These are phyloP conservation scores for Alternaria panax DNA, from an alignment of 2,329 filamentous ascomycete species.

Conservation along the genomic window DNA sequence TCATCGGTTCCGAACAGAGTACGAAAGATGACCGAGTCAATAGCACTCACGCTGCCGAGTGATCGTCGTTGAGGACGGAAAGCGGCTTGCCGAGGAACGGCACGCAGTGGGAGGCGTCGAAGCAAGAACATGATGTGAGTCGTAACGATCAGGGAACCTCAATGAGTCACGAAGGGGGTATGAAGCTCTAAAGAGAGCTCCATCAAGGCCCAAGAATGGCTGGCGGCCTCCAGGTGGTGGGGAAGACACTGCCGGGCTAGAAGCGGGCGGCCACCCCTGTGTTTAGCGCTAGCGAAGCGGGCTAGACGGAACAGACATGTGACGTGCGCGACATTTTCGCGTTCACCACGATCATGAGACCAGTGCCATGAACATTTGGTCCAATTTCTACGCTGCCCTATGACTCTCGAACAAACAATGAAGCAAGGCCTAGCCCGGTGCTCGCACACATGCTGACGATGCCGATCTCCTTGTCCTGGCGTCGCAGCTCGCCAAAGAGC, in stretches of 20 bases:
- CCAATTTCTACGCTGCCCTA: constrained; percentile 4
- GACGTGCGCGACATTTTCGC: background rate
- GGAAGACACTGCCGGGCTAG: constrained; percentile 25
- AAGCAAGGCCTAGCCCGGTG: constrained; percentile 43
- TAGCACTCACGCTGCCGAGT: constrained; percentile 46
- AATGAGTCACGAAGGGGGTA: constrained; percentile 11
- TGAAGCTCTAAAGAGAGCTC: constrained; percentile 13
- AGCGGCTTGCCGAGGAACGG: constrained; percentile 23
- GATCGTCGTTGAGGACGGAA: constrained; percentile 29
- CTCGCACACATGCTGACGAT: constrained; percentile 84
- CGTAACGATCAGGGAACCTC: constrained; percentile 13
- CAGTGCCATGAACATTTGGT: background rate
- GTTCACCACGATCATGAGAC: background rate
- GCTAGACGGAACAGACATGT: background rate
- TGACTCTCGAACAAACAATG: constrained; percentile 42
- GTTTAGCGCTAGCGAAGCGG: background rate
- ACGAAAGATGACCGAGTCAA: constrained; percentile 61
- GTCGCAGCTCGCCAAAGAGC: constrained; percentile 71
- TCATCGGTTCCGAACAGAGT: constrained; percentile 62
- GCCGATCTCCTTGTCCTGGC: constrained; percentile 76
- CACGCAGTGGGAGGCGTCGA: constrained; percentile 33
- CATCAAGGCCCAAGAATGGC: constrained; percentile 16
- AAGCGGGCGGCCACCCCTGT: constrained; percentile 9
- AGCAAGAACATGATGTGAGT: constrained; percentile 38
- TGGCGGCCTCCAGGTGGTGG: constrained; percentile 23